Percentiles rank a stretch among this genome's conserved stretches.
phyloP scores from a whole-genome alignment of 2,329 filamentous ascomycete genomes.

The Mollisiaceae sp. region DNA sequence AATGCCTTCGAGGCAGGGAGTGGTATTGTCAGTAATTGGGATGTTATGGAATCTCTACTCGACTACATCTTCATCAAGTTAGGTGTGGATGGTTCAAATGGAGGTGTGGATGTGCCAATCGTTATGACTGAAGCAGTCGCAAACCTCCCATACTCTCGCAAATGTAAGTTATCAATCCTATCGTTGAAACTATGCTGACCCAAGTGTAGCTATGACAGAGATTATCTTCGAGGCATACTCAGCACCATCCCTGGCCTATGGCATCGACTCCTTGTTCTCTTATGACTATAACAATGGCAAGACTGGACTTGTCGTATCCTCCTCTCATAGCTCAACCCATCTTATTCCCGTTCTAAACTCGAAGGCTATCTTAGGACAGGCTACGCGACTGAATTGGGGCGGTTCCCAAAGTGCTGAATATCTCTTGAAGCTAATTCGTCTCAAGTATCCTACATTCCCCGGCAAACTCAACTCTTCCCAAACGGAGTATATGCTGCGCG shows the following conservation, averaged over 20 bases:
- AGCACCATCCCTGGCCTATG: conserved; percentile 88
- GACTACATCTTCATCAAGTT: conserved; percentile 96
- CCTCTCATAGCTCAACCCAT: conserved; percentile 92
- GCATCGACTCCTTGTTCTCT: conserved; percentile 95
- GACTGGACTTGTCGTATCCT: conserved; percentile 88
- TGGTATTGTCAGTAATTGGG: conserved; percentile 95
- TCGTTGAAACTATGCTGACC: conserved; percentile 36
- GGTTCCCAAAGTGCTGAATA: conserved; percentile 90
- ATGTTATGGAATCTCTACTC: conserved; percentile 91
- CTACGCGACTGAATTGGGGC: conserved; percentile 93
- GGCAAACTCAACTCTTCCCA: conserved; percentile 86
- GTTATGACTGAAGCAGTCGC: conserved; percentile 96
- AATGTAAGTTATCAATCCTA: conserved; percentile 62
- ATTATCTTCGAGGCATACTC: conserved; percentile 96
- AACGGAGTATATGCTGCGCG: conserved; percentile 82
- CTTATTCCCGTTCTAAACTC: conserved; percentile 90
- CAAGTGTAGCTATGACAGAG: conserved; percentile 82
- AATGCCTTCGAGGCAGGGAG: conserved; percentile 90
- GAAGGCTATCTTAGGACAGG: conserved; percentile 83
- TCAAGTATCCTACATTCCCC: conserved; percentile 91
- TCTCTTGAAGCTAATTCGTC: conserved; percentile 81
- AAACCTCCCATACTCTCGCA: conserved; percentile 85
- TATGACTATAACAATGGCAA: conserved; percentile 86
- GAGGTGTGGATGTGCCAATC: conserved; percentile 81
- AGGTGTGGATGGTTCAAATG: conserved; percentile 77